Evolutionary conservation across 805 yeast species (phyloP), one percentile per base, ranked within the genome.

Genomic region (Kuraishia capsulata): DNA sequence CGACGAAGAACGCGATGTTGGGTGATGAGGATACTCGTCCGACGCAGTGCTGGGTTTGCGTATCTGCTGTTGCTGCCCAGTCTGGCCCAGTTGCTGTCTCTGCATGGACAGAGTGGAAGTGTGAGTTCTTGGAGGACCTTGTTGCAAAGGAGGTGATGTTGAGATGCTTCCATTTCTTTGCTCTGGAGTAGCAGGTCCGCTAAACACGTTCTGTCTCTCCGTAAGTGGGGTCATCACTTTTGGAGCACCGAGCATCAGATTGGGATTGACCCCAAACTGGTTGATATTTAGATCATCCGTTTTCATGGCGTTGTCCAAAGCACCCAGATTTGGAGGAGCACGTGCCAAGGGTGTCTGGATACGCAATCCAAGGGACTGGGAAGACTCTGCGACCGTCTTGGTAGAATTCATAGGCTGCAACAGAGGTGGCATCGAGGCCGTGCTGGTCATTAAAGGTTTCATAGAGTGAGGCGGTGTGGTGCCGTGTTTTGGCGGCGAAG

Each of bases 181-280:
- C n/a, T 31, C 34, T 6, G 34, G 34, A 17, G 34, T 31, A 13
- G 34, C 10, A n/a, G 21, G 13, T 30, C 33, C 34, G 20, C 23
- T 24, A n/a, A 33, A 33, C 3, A 33, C 13, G 5, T 16, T 26
- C 23, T 38, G 43, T 37, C 65, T 78, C 47, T 84, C 94, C 2
- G 85, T 71, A 4, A 83, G 76, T 2, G 92, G 94, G 0, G 94
- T 84, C 92, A 84, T 83, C 0, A 85, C 74, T 48, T 78, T 62
- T 1, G 85, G 78, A 3, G 71, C 54, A 39, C 61, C 58, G 5
- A 69, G 62, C 3, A 72, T 65, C 24, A 67, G 69, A 13, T 71
- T 57, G 1, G 78, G 70, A 52, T 76, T 69, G 49, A 78, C 66
- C 37, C 89, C 84, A 65, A 78, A 78, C 50, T 83, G 84, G 53